phyloP scores from a whole-genome alignment of 2,329 filamentous ascomycete genomes.

The Fusarium sacchari region DNA sequence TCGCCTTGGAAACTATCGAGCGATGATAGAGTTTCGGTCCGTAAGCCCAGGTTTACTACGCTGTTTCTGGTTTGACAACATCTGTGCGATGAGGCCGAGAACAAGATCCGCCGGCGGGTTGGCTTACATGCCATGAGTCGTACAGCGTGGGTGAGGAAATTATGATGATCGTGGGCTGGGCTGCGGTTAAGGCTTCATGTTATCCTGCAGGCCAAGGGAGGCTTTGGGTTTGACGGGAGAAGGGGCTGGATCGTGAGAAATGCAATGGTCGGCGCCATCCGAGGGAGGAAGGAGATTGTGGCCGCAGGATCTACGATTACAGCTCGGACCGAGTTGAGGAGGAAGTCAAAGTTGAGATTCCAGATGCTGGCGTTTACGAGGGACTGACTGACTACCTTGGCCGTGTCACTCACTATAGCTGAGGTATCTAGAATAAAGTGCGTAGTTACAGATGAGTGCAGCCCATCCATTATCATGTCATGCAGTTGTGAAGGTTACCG shows the following conservation, averaged over 20 bases:
- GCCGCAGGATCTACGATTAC: slow-evolving; percentile 24
- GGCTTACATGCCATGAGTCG: slow-evolving; percentile 29
- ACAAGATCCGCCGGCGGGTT: slow-evolving; percentile 8
- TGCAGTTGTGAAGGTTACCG: background rate
- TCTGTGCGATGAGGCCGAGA: slow-evolving; percentile 22
- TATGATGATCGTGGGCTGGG: slow-evolving; percentile 1
- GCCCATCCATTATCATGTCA: background rate
- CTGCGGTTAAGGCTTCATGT: background rate
- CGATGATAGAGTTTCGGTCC: slow-evolving; percentile 25
- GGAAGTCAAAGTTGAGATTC: background rate
- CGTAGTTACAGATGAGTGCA: background rate
- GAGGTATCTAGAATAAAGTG: background rate
- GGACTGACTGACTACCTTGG: background rate
- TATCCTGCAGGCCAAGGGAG: slow-evolving; percentile 8
- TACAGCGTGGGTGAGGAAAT: background rate
- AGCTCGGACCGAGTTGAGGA: slow-evolving; percentile 31
- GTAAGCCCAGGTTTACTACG: background rate
- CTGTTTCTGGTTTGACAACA: background rate
- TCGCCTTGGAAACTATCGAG: slow-evolving; percentile 10
- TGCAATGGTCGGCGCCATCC: slow-evolving; percentile 35
- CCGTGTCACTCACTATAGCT: background rate
- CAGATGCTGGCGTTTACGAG: background rate
- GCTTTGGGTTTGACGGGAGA: slow-evolving; percentile 8
- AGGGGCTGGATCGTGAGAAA: slow-evolving; percentile 10
- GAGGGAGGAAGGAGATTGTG: slow-evolving; percentile 6